phyloP scores from a whole-genome alignment of 2,329 filamentous ascomycete genomes.

The Beauveria sp. region DNA sequence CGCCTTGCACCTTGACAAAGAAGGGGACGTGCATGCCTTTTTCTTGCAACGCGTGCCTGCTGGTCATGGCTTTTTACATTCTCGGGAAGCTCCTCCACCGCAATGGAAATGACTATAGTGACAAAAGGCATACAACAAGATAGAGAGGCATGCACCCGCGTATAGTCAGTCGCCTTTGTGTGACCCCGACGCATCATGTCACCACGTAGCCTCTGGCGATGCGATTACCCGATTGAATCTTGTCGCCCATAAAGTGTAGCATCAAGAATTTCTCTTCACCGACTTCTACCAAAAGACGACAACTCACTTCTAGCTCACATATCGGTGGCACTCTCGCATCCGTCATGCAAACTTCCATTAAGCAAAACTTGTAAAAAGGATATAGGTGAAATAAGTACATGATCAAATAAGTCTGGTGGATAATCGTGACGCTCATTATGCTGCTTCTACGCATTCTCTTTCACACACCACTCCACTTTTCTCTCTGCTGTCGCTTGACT shows the following conservation, averaged over 20 bases:
- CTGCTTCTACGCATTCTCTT: neutral
- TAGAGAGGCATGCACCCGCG: neutral
- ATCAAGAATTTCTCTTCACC: too few relatives aligned
- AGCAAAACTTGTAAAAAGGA: neutral
- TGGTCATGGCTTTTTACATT: neutral
- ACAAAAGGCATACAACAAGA: neutral
- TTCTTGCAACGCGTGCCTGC: neutral
- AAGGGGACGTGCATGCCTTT: neutral
- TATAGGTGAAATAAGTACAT: conserved; percentile 6
- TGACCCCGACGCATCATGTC: neutral
- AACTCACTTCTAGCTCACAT: too few relatives aligned
- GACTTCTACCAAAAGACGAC: too few relatives aligned
- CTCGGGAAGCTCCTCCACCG: neutral
- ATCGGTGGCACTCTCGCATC: too few relatives aligned
- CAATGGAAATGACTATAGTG: neutral
- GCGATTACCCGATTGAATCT: too few relatives aligned
- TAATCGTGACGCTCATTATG: conserved; percentile 8
- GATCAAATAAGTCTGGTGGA: neutral
- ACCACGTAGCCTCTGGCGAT: too few relatives aligned
- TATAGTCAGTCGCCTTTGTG: neutral
- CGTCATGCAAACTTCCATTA: too few relatives aligned
- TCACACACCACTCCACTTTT: neutral
- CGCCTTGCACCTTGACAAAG: neutral
- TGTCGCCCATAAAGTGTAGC: too few relatives aligned
- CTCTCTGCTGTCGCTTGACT: neutral